phyloP scores from a whole-genome alignment of 2,329 filamentous ascomycete species.

The Colletotrichum plurivorum region DNA sequence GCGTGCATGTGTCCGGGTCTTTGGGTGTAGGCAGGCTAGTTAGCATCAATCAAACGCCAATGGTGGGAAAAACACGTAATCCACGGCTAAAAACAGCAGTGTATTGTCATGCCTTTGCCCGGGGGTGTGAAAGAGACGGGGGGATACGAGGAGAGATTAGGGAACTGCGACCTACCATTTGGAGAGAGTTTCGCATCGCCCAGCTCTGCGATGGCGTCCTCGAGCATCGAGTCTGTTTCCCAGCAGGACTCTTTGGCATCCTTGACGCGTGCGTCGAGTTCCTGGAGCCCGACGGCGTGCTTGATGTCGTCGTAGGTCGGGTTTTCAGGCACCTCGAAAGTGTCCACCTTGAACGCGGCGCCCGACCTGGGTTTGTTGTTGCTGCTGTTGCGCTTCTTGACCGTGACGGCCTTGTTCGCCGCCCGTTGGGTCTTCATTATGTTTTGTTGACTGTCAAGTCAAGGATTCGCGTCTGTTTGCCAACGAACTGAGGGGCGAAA shows the following conservation, averaged over 20 bases:
- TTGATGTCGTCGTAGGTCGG: conserved; percentile 54
- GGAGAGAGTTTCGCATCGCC: conserved; percentile 61
- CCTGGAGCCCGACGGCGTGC: conserved; percentile 50
- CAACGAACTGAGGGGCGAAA: background rate
- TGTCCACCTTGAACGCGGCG: conserved; percentile 48
- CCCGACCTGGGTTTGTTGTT: conserved; percentile 46
- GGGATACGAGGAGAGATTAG: conserved; percentile 22
- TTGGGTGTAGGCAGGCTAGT: conserved; percentile 36
- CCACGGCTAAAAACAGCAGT: conserved; percentile 34
- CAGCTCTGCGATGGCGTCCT: conserved; percentile 73
- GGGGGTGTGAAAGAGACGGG: conserved; percentile 2
- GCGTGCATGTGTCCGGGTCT: conserved; percentile 70
- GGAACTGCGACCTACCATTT: conserved; percentile 57
- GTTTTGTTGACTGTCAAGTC: conserved; percentile 42
- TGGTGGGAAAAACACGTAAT: conserved; percentile 30
- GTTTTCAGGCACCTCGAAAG: conserved; percentile 51
- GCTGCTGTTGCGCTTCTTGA: conserved; percentile 46
- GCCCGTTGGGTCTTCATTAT: conserved; percentile 51
- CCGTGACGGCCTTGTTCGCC: conserved; percentile 48
- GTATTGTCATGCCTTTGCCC: conserved; percentile 31
- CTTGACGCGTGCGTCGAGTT: conserved; percentile 66
- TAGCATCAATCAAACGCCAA: conserved; percentile 28
- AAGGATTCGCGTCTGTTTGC: conserved; percentile 20
- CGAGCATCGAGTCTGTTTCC: conserved; percentile 76
- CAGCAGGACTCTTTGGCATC: conserved; percentile 67